Evolutionary conservation across 2,329 filamentous ascomycete genomes (phyloP), one percentile per base, ranked within the genome.

Genomic region (Claviceps arundinis): DNA sequence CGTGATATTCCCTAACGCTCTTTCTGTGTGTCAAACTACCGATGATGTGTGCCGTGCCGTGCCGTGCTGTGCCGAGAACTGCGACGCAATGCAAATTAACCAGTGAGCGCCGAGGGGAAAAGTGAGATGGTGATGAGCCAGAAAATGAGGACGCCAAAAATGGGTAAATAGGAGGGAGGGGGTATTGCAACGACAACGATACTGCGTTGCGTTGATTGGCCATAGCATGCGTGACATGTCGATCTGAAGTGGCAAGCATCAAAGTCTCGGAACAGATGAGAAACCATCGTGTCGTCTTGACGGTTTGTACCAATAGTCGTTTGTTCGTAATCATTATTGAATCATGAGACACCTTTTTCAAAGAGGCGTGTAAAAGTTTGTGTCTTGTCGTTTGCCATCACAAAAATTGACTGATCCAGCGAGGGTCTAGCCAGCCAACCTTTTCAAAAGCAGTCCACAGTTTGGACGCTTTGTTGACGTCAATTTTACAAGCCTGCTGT

Each of bases 401-500:
- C 22, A 69, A 37, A 54, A 63, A 69, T 13, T 55, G 55, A 16
- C 56, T 60, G 56, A 78, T 68, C 70, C 72, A 75, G 3, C 65
- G 58, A 16, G 71, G 64, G 5, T 85, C 75, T 56, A 95, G 81
- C 88, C 89, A 95, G 59, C 85, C 86, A 40, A 93, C 87, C 60
- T 82, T 84, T 48, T 95, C 87, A 64, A 88, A 97, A 5, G 89
- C 89, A 40, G 82, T 83, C 87, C 89, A 95, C 47, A 97, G 75
- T 67, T 91, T 91, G 58, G 88, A 94, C 3, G 90, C 89, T 73
- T 96, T 97, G 74, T 96, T 96, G 65, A 97, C 91, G 62, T 97
- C 91, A 57, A 96, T 95, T 73, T 94, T 94, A 77, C 89, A 95
- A n/a, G 88, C 89, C 66, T 95, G 87, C 67, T 97, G 91, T 5